These are phyloP conservation scores for Trebouxia gelatinosa DNA, from an alignment of 163 green algal genomes.

Conservation along the genomic window DNA sequence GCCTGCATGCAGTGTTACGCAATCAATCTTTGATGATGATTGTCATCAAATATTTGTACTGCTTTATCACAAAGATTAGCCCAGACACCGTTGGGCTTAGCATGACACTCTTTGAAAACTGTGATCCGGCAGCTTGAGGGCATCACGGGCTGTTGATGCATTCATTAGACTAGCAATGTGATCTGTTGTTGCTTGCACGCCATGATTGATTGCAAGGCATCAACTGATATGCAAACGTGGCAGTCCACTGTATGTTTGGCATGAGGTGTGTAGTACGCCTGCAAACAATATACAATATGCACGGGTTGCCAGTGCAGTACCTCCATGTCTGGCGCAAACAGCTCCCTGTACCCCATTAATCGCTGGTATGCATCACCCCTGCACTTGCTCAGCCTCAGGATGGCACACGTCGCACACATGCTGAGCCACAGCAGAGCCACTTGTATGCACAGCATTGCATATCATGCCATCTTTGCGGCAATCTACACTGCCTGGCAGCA, in stretches of 20 bases:
- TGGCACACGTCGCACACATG: too few species aligned
- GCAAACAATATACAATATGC: too few species aligned
- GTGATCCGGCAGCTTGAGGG: not conserved
- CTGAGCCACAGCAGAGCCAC: too few species aligned
- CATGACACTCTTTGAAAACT: not conserved
- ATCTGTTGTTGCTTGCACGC: too few species aligned
- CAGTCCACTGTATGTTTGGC: not conserved
- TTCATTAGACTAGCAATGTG: not conserved
- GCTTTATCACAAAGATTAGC: not conserved
- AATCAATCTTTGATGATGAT: too few species aligned
- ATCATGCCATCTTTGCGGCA: too few species aligned
- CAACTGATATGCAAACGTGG: not conserved
- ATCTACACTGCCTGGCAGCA: too few species aligned
- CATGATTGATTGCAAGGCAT: too few species aligned
- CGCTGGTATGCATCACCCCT: not conserved
- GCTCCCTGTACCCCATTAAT: constrained; percentile 4
- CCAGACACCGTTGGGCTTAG: not conserved
- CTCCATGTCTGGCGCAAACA: not conserved
- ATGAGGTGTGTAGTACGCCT: not conserved
- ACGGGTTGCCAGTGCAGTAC: too few species aligned
- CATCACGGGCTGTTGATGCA: not conserved
- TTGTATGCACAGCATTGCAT: too few species aligned
- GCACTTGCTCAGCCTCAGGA: too few species aligned
- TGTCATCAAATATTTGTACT: too few species aligned
- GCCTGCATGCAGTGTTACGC: not conserved